Evolutionary conservation across 129 eudicot species (phyloP).

Genomic region (carrot (Daucus carota)): DNA sequence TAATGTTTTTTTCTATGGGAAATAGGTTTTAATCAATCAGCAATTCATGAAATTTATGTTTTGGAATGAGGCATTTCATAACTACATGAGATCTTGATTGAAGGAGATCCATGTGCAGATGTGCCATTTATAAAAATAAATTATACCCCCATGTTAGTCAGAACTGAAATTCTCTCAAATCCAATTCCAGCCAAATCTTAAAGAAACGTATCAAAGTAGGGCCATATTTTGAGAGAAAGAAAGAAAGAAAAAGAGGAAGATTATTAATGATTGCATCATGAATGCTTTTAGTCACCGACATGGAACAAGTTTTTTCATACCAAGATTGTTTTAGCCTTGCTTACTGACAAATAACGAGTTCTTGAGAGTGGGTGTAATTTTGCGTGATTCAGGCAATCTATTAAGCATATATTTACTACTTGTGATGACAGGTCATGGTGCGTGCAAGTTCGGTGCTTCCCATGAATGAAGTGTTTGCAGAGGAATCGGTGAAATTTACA

Average conservation of each 20-base stretch:
- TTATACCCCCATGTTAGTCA: not conserved
- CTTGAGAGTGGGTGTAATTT: not conserved
- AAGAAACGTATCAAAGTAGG: not conserved
- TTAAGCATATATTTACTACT: too few relatives aligned
- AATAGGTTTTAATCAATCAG: not conserved
- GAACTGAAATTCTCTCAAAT: not conserved
- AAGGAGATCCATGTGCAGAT: conserved; percentile 9
- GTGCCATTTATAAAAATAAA: not conserved
- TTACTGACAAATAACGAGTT: not conserved
- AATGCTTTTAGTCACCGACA: not conserved
- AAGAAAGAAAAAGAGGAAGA: not conserved
- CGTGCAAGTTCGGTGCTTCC: conserved; percentile 25
- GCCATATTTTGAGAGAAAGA: not conserved
- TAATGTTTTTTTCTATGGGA: not conserved
- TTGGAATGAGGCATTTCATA: not conserved
- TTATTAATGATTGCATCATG: not conserved
- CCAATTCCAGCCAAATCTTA: not conserved
- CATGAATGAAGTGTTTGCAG: conserved; percentile 9
- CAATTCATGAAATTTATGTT: not conserved
- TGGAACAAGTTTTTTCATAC: not conserved
- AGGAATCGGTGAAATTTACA: not conserved
- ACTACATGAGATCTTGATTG: not conserved
- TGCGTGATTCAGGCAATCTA: not conserved
- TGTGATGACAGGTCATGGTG: conserved; percentile 21
- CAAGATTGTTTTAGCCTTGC: not conserved